phyloP scores from a whole-genome alignment of 495 filamentous ascomycete species.

The Aspergillus leporis region DNA sequence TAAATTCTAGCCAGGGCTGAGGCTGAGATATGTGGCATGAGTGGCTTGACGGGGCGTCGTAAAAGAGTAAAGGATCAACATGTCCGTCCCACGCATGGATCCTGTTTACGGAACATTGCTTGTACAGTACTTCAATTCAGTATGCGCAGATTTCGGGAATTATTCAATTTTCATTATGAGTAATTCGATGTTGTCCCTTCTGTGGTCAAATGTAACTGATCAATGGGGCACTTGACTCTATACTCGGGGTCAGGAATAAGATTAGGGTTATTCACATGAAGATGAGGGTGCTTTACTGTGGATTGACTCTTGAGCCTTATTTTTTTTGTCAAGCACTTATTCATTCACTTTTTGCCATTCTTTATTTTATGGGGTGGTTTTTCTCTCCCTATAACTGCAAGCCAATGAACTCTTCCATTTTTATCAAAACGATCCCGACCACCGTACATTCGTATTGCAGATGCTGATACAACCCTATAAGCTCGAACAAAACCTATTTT shows the following conservation, averaged over 20 bases:
- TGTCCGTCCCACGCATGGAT: background rate
- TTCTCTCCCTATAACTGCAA: background rate
- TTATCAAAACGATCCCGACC: background rate
- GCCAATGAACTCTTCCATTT: background rate
- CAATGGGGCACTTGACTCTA: background rate
- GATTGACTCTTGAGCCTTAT: background rate
- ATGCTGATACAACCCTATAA: background rate
- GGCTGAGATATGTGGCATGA: constrained; percentile 3
- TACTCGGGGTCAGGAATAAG: background rate
- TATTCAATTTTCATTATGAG: background rate
- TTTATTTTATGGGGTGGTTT: background rate
- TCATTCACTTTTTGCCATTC: too few relatives aligned
- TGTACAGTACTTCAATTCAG: background rate
- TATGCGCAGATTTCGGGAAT: background rate
- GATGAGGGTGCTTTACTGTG: too few relatives aligned
- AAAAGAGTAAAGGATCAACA: constrained; percentile 1
- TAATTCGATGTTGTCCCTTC: too few relatives aligned
- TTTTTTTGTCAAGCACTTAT: background rate
- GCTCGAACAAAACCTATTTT: background rate
- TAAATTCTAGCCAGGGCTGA: background rate
- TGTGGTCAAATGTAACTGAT: too few relatives aligned
- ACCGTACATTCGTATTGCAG: too few relatives aligned
- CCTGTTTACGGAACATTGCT: background rate
- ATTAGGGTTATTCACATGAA: background rate
- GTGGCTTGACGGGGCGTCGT: background rate